Evolutionary conservation across 192 early-diverging fungal species (phyloP).

Genomic region (Lobosporangium transversale): DNA sequence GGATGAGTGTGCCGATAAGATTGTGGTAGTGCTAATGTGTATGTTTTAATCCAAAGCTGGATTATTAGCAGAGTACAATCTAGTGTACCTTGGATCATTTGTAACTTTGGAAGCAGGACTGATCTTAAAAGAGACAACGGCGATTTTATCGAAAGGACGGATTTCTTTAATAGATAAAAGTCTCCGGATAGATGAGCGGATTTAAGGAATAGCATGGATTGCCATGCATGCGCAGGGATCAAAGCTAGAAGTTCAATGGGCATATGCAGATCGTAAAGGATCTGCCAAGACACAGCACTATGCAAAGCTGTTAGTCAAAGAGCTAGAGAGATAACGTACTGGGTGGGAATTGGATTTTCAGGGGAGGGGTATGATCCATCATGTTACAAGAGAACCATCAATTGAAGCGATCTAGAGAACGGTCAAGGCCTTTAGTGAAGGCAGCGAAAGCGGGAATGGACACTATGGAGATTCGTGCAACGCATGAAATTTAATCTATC

Average conservation of each 20-base stretch:
- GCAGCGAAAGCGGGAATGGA: constrained; percentile 86
- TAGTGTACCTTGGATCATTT: constrained; percentile 70
- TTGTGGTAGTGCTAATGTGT: constrained; percentile 87
- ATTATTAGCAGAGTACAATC: constrained; percentile 69
- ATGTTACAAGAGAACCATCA: constrained; percentile 65
- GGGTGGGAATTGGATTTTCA: constrained; percentile 53
- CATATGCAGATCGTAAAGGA: constrained; percentile 84
- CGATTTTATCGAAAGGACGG: constrained; percentile 73
- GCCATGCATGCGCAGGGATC: constrained; percentile 68
- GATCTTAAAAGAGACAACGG: constrained; percentile 82
- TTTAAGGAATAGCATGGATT: constrained; percentile 64
- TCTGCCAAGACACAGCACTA: constrained; percentile 19
- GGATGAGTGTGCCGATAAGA: constrained; percentile 83
- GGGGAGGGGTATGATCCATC: constrained; percentile 51
- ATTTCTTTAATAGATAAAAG: constrained; percentile 82
- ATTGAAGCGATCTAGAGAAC: constrained; percentile 72
- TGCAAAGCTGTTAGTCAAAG: constrained; percentile 38
- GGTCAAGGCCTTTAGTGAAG: constrained; percentile 69
- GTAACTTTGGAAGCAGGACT: constrained; percentile 82
- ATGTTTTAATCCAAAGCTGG: constrained; percentile 77
- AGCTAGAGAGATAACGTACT: constrained; percentile 75
- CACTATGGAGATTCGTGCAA: constrained; percentile 86
- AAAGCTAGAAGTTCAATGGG: constrained; percentile 77
- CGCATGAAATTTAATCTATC: constrained; percentile 89
- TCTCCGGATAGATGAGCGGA: constrained; percentile 85